Evolutionary conservation across 306 rosid species (phyloP).

Genomic region (Gastrolobium villosum): DNA sequence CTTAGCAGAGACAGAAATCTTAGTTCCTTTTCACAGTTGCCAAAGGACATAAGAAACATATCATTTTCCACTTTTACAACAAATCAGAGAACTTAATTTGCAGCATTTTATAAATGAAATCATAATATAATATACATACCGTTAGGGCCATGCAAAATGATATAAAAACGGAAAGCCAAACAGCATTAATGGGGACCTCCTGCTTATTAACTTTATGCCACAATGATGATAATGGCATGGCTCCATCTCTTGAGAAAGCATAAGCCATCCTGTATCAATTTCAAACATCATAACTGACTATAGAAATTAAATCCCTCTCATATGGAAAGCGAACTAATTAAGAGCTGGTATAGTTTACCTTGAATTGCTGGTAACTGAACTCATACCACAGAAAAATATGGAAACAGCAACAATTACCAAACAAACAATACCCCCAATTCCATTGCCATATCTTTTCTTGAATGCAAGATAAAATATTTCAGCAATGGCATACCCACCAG

Average conservation of each 20-base stretch:
- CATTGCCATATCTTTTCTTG: conserved; percentile 85
- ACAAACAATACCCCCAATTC: conserved; percentile 92
- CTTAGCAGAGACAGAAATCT: not conserved
- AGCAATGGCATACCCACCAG: conserved; percentile 98
- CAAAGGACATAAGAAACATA: not conserved
- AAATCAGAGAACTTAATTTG: not conserved
- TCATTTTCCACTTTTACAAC: not conserved
- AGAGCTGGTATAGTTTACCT: conserved; percentile 58
- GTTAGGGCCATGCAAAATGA: conserved; percentile 92
- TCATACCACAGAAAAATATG: conserved; percentile 92
- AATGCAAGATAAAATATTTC: conserved; percentile 83
- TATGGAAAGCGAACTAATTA: not conserved
- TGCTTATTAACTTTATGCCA: conserved; percentile 87
- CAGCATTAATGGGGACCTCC: conserved; percentile 83
- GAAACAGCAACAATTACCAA: conserved; percentile 82
- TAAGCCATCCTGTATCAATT: conserved; percentile 81
- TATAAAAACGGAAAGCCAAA: conserved; percentile 82
- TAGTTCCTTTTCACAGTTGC: not conserved
- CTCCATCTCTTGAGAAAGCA: conserved; percentile 98
- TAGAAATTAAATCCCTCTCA: conserved; percentile 24
- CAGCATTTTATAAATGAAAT: not conserved
- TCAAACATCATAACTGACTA: conserved; percentile 33
- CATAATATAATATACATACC: conserved; percentile 53
- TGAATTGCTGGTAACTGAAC: conserved; percentile 88
- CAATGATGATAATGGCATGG: conserved; percentile 87